A percentile compares a stretch with the other conserved stretches of the same genome.
These are phyloP conservation scores for Rosa hybrid DNA, from an alignment of 331 rosid species.

Conservation along the genomic window DNA sequence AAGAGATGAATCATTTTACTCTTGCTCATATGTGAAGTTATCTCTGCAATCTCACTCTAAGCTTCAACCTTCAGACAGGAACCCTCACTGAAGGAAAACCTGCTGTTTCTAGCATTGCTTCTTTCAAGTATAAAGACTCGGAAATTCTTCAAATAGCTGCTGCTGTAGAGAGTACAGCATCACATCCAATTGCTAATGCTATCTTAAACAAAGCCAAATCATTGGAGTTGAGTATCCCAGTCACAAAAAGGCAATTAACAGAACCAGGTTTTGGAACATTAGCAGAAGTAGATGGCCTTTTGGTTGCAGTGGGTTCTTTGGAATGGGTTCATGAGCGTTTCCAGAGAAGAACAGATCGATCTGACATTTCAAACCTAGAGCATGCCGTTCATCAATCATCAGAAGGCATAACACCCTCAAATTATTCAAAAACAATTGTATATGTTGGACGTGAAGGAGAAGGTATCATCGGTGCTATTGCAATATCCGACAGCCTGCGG, in stretches of 20 bases:
- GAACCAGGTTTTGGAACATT: slow-evolving; percentile 96
- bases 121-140: slow-evolving; percentile 59
- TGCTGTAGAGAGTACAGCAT: slow-evolving; percentile 96
- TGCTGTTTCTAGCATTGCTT: slow-evolving; percentile 63
- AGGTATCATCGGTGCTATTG: slow-evolving; percentile 85
- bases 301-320: slow-evolving; percentile 83
- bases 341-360: slow-evolving; percentile 40
- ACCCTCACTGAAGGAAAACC: slow-evolving; percentile 98
- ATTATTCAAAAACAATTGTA: slow-evolving; percentile 79
- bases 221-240: slow-evolving; percentile 69
- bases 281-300: slow-evolving; percentile 76
- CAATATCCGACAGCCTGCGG: slow-evolving; percentile 86
- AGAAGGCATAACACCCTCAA: slow-evolving; percentile 46
- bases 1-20: neutral
- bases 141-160: slow-evolving; percentile 91
- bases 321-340: slow-evolving; percentile 80
- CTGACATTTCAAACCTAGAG: slow-evolving; percentile 60
- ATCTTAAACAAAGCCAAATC: slow-evolving; percentile 75
- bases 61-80: slow-evolving; percentile 76
- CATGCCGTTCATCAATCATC: slow-evolving; percentile 50
- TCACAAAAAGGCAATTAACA: slow-evolving; percentile 70
- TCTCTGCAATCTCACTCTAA: slow-evolving; percentile 30
- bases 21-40: slow-evolving; percentile 5
- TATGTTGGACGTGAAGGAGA: slow-evolving; percentile 95
- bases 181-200: slow-evolving; percentile 97